Evolutionary conservation across 768 basidiomycete species (phyloP).

Genomic region (Boletellus ananas): DNA sequence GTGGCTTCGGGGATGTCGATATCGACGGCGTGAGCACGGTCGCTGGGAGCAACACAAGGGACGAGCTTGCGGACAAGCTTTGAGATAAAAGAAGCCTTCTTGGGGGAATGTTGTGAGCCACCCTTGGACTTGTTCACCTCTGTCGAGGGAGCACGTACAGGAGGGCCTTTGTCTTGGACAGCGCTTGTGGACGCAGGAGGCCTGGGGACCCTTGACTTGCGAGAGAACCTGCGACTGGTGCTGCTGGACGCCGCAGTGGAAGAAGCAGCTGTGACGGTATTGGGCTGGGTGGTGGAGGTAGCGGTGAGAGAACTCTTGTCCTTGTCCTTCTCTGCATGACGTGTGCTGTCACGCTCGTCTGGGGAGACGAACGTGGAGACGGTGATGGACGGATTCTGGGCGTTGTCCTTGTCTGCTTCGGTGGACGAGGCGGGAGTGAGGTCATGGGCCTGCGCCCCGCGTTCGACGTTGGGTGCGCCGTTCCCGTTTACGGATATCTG

Average conservation of each 20-base stretch:
- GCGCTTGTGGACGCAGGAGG: constrained; percentile 15
- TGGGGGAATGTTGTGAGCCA: constrained; percentile 33
- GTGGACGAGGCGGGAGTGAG: constrained; percentile 29
- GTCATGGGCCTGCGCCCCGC: constrained; percentile 28
- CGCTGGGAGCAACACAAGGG: constrained; percentile 59
- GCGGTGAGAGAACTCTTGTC: constrained; percentile 47
- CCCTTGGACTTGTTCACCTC: constrained; percentile 32
- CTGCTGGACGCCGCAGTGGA: constrained; percentile 20
- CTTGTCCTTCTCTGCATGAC: constrained; percentile 37
- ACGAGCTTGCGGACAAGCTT: constrained; percentile 59
- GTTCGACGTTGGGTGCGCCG: constrained; percentile 17
- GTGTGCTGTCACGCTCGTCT: constrained; percentile 31
- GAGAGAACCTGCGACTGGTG: constrained; percentile 29
- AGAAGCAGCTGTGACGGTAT: constrained; percentile 28
- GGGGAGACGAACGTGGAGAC: constrained; percentile 33
- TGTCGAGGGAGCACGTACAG: constrained; percentile 33
- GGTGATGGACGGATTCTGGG: constrained; percentile 32
- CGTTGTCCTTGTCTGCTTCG: constrained; percentile 36
- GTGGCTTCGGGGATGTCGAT: constrained; percentile 30
- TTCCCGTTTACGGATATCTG: constrained; percentile 27
- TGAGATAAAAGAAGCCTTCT: constrained; percentile 54
- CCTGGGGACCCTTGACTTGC: constrained; percentile 23
- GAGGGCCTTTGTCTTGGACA: constrained; percentile 26
- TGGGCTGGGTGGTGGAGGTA: constrained; percentile 40
- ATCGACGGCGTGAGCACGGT: constrained; percentile 44